phyloP scores from a whole-genome alignment of 148 eudicot genomes.

The Rhododendron vialii region DNA sequence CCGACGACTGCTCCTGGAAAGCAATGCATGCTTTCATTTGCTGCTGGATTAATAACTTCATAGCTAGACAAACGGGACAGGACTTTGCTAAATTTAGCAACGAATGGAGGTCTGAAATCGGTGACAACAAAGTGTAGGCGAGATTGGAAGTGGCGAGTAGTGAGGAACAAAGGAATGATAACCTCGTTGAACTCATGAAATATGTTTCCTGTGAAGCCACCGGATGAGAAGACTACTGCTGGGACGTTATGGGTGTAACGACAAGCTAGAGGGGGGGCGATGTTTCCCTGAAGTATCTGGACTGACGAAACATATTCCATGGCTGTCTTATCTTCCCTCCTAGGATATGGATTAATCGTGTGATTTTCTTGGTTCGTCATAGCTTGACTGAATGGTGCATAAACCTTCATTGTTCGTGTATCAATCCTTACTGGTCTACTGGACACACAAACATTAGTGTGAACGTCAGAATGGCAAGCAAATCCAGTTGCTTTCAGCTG shows the following conservation, averaged over 20 bases:
- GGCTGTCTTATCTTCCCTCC: background rate
- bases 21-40: conserved; percentile 39
- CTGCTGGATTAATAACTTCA: conserved; percentile 29
- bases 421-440: background rate
- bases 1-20: conserved; percentile 53
- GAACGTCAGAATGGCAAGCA: background rate
- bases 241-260: conserved; percentile 47
- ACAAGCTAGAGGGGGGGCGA: conserved; percentile 30
- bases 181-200: conserved; percentile 58
- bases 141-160: conserved; percentile 34
- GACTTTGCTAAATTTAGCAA: conserved; percentile 25
- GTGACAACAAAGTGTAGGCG: conserved; percentile 32
- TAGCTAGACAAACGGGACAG: conserved; percentile 31
- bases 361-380: background rate
- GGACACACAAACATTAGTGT: background rate
- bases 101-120: conserved; percentile 35
- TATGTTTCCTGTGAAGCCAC: conserved; percentile 50
- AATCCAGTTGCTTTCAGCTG: background rate
- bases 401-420: background rate
- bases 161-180: conserved; percentile 55
- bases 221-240: conserved; percentile 51
- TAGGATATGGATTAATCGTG: background rate
- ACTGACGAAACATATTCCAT: conserved; percentile 34
- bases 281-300: conserved; percentile 33
- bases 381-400: background rate